Evolutionary conservation across 2,329 filamentous ascomycete species (phyloP).

Genomic region (Samsoniella hepiali): DNA sequence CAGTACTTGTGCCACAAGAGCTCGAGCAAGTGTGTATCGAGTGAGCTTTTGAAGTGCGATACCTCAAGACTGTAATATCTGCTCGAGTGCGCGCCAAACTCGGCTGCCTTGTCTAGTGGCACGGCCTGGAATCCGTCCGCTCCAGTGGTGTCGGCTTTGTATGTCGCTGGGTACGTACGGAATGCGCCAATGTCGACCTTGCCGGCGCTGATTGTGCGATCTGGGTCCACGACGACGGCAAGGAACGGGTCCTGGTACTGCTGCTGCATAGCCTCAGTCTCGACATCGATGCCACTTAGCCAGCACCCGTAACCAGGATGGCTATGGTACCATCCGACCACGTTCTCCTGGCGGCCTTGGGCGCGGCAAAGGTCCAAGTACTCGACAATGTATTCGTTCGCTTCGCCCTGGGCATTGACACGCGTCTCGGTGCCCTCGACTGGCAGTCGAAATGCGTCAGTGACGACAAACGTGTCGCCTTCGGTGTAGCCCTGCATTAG

Average conservation of each 20-base stretch:
- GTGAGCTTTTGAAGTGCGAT: slow-evolving; percentile 88
- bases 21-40: slow-evolving; percentile 83
- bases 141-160: slow-evolving; percentile 44
- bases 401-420: slow-evolving; percentile 92
- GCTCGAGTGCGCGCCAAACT: slow-evolving; percentile 89
- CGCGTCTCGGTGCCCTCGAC: slow-evolving; percentile 98
- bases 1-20: slow-evolving; percentile 98
- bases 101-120: slow-evolving; percentile 87
- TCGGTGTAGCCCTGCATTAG: slow-evolving; percentile 95
- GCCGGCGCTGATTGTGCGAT: slow-evolving; percentile 88
- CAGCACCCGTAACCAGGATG: slow-evolving; percentile 98
- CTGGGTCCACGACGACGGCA: slow-evolving; percentile 93
- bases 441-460: slow-evolving; percentile 87
- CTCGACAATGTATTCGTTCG: slow-evolving; percentile 93
- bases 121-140: slow-evolving; percentile 70
- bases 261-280: slow-evolving; percentile 83
- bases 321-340: slow-evolving; percentile 96
- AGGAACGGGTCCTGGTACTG: slow-evolving; percentile 85
- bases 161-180: slow-evolving; percentile 77
- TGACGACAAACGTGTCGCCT: slow-evolving; percentile 82
- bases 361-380: slow-evolving; percentile 76
- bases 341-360: slow-evolving; percentile 79
- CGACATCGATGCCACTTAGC: slow-evolving; percentile 93
- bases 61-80: slow-evolving; percentile 91
- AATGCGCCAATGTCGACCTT: slow-evolving; percentile 98